Conservation (phyloP, 2,329 filamentous ascomycete species). For the Ceratocystiopsis brevicomis region DNA sequence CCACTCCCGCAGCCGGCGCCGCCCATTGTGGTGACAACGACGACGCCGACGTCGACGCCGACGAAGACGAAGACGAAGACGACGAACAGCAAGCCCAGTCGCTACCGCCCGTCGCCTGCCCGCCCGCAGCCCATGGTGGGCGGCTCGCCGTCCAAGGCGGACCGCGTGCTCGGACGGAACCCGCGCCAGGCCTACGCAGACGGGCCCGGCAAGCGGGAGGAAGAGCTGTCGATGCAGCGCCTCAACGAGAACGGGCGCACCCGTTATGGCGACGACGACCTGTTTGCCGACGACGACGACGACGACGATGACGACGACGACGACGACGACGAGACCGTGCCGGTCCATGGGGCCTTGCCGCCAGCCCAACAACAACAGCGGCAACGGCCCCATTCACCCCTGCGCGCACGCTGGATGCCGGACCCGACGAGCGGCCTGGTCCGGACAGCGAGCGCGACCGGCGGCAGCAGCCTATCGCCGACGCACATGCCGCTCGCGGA, state of each 20-base stretch:
- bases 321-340: conserved; percentile 15
- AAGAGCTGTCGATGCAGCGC: too few relatives aligned
- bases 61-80: background rate
- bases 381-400: conserved; percentile 2
- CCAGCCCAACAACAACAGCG: too few relatives aligned
- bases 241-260: too few relatives aligned
- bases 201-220: conserved; percentile 4
- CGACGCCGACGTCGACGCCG: fast-evolving
- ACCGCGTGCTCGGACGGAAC: conserved; percentile 37
- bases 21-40: conserved; percentile 1
- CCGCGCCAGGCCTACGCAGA: conserved; percentile 33
- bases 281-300: background rate
- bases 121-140: background rate
- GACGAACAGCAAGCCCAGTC: background rate
- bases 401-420: conserved; percentile 8
- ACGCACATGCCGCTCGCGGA: background rate
- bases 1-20: conserved; percentile 7
- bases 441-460: conserved; percentile 1
- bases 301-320: conserved; percentile 14
- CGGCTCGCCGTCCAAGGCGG: conserved; percentile 32
- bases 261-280: conserved; percentile 6
- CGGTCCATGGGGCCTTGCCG: too few relatives aligned
- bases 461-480: background rate
- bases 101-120: conserved; percentile 1
- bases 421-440: conserved; percentile 7